A percentile compares a stretch with the other conserved stretches of the same genome.
Conservation (phyloP, 2,329 filamentous ascomycete species). For the Juglanconis sp. region DNA sequence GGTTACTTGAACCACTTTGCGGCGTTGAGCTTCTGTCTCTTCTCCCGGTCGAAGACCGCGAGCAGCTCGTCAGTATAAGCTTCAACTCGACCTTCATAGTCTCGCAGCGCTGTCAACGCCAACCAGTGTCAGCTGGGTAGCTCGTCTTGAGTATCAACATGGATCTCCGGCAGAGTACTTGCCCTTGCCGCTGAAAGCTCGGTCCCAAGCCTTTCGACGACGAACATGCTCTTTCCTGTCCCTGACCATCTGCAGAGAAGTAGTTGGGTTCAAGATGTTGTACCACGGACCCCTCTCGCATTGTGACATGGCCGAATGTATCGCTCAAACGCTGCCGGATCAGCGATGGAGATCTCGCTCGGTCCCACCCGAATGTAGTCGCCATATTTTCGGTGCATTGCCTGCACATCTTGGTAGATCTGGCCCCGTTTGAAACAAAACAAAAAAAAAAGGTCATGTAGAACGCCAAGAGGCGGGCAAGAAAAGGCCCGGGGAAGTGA, state of each 20-base stretch:
- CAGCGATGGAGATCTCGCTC: conserved; percentile 30
- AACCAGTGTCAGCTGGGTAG: not conserved
- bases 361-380: conserved; percentile 25
- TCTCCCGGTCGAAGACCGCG: not conserved
- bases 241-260: conserved; percentile 29
- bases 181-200: conserved; percentile 28
- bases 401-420: conserved; percentile 23
- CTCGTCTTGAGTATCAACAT: not conserved
- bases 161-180: not conserved
- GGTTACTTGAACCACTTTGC: conserved; percentile 8
- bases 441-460: conserved; percentile 22
- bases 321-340: conserved; percentile 26
- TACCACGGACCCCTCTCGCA: conserved; percentile 34
- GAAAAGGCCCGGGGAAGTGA: not conserved
- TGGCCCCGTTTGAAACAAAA: conserved; percentile 20
- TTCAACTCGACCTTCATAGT: conserved; percentile 1
- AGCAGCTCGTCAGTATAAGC: conserved; percentile 7
- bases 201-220: conserved; percentile 33
- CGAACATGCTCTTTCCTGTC: conserved; percentile 29
- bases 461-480: conserved; percentile 20
- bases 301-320: conserved; percentile 28
- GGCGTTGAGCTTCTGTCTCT: not conserved
- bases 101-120: not conserved
- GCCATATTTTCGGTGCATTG: conserved; percentile 20
- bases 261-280: conserved; percentile 26